A percentile compares a stretch with the other conserved stretches of the same genome.
Conservation (phyloP, 768 basidiomycete genomes). For the Cantharellus cinnabarinus region DNA sequence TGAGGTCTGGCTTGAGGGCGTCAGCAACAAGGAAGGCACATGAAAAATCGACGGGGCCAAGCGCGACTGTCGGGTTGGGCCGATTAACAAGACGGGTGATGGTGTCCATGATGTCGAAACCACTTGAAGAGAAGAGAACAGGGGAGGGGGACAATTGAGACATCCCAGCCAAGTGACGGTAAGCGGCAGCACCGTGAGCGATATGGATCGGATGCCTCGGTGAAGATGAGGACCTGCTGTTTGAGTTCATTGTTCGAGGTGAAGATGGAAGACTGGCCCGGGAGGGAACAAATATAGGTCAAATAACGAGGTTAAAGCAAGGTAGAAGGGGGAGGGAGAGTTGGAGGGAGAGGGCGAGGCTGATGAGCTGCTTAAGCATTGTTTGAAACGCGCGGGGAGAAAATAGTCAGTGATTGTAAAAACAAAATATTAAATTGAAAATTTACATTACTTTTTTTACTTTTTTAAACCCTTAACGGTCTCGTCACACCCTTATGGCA, state of each 20-base stretch:
- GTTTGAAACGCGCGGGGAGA: too few species aligned
- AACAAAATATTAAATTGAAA: too few species aligned
- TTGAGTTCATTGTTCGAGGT: not conserved
- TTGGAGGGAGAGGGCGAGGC: too few species aligned
- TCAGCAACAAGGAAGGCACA: slow-evolving; percentile 89
- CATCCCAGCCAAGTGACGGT: not conserved
- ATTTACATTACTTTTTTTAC: too few species aligned
- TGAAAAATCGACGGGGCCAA: slow-evolving; percentile 84
- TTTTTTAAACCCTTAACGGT: too few species aligned
- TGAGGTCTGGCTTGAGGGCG: slow-evolving; percentile 54
- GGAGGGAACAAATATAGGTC: not conserved
- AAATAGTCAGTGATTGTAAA: too few species aligned
- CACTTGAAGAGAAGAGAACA: slow-evolving; percentile 72
- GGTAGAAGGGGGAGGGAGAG: too few species aligned
- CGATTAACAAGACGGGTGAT: slow-evolving; percentile 58
- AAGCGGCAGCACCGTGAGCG: not conserved
- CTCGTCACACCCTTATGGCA: too few species aligned
- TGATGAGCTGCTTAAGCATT: too few species aligned
- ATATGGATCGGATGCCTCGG: not conserved
- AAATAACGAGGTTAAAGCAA: too few species aligned
- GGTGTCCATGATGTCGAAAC: slow-evolving; percentile 75
- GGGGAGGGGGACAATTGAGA: slow-evolving; percentile 12
- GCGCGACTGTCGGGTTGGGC: slow-evolving; percentile 46
- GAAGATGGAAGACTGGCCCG: not conserved
- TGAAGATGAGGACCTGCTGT: not conserved